phyloP scores from a whole-genome alignment of 805 yeast genomes.

The Kregervanrija delftensis region DNA sequence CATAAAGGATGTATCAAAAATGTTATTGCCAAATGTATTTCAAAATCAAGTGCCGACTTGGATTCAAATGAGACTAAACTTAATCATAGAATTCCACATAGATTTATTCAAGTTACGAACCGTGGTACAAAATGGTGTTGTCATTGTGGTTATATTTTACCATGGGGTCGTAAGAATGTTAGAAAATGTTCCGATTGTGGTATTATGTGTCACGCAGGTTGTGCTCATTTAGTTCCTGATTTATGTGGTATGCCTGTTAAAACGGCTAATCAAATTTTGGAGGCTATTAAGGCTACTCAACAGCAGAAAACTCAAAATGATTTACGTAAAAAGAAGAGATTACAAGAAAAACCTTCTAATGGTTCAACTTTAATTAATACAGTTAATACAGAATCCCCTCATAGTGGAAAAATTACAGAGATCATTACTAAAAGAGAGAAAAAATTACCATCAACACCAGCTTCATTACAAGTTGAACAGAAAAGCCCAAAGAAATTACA shows the following conservation, averaged over 20 bases:
- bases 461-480: too few relatives aligned
- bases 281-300: constrained; percentile 73
- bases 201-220: constrained; percentile 85
- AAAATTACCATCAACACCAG: too few relatives aligned
- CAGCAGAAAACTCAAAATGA: constrained; percentile 21
- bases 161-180: constrained; percentile 90
- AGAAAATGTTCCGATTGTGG: constrained; percentile 93
- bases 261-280: constrained; percentile 83
- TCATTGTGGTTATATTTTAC: constrained; percentile 94
- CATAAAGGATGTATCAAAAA: constrained; percentile 76
- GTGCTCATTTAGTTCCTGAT: constrained; percentile 94
- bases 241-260: constrained; percentile 99
- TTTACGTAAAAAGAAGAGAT: neutral
- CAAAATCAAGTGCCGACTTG: constrained; percentile 62
- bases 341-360: too few relatives aligned
- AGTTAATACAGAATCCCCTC: too few relatives aligned
- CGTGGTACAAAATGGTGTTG: constrained; percentile 99
- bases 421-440: too few relatives aligned
- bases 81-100: constrained; percentile 95
- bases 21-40: constrained; percentile 78
- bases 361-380: too few relatives aligned
- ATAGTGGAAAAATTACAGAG: too few relatives aligned
- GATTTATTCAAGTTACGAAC: constrained; percentile 87
- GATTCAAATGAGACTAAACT: constrained; percentile 73
- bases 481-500: too few relatives aligned